Percentiles rank a stretch among this genome's conserved stretches.
Conservation (phyloP, 192 early-diverging fungal genomes). For the Linnemannia zychae region DNA sequence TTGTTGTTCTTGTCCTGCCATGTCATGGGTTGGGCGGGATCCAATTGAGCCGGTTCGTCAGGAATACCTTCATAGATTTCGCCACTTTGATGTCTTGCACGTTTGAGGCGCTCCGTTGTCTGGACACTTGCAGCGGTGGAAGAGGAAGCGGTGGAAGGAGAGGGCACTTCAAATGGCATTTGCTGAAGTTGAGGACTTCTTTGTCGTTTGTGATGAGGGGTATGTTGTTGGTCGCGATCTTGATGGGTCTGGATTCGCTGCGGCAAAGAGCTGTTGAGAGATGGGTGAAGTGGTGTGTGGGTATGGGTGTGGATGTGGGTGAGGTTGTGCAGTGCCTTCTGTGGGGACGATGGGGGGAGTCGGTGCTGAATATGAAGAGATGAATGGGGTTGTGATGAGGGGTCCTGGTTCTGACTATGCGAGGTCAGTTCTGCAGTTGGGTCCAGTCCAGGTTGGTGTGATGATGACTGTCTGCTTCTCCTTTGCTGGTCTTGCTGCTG, state of each 20-base stretch:
- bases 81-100: constrained; percentile 27
- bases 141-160: not conserved
- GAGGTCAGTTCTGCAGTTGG: not conserved
- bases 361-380: constrained; percentile 7
- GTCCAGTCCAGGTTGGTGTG: constrained; percentile 13
- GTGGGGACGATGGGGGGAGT: constrained; percentile 10
- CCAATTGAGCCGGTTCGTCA: not conserved
- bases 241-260: constrained; percentile 15
- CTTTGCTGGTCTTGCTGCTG: not conserved
- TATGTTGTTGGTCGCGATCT: constrained; percentile 8
- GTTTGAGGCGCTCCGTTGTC: constrained; percentile 33
- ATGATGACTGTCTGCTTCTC: not conserved
- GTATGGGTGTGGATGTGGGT: not conserved
- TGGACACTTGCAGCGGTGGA: not conserved
- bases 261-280: not conserved
- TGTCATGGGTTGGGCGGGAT: not conserved
- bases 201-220: constrained; percentile 41
- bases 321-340: not conserved
- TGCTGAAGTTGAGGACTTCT: constrained; percentile 32
- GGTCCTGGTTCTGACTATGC: constrained; percentile 2
- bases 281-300: not conserved
- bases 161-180: not conserved
- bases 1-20: not conserved
- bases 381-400: not conserved
- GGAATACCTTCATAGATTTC: not conserved